Evolutionary conservation across 2,329 filamentous ascomycete species (phyloP).

Genomic region (Diaporthe sp.): DNA sequence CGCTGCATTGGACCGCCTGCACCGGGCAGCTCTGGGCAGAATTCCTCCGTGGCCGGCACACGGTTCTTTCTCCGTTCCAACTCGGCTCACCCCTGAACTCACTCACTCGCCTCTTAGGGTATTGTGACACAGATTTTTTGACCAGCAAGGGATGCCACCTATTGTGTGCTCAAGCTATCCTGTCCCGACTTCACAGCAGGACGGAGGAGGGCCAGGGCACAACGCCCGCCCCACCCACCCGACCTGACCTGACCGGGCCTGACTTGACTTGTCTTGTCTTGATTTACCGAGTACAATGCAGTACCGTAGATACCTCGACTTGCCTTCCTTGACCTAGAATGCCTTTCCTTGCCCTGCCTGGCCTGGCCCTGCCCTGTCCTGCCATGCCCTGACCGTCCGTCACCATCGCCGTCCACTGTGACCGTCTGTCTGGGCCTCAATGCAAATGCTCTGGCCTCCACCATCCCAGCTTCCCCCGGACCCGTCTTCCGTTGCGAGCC

Average conservation of each 20-base stretch:
- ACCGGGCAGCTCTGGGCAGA: constrained; percentile 6
- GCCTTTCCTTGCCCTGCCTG: neutral
- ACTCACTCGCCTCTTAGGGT: neutral
- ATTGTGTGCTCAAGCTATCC: constrained; percentile 24
- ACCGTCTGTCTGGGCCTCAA: constrained; percentile 24
- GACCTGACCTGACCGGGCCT: constrained; percentile 17
- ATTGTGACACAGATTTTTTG: constrained; percentile 27
- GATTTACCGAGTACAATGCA: constrained; percentile 8
- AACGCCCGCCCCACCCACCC: constrained; percentile 17
- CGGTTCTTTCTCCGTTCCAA: constrained; percentile 24
- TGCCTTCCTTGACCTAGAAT: constrained; percentile 7
- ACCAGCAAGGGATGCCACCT: constrained; percentile 13
- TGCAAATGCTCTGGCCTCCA: constrained; percentile 31
- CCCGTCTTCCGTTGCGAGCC: constrained; percentile 29
- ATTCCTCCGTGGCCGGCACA: constrained; percentile 27
- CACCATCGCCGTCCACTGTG: constrained; percentile 23
- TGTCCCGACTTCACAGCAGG: constrained; percentile 25
- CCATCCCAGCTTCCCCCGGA: constrained; percentile 26
- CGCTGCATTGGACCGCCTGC: constrained; percentile 7
- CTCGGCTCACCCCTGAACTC: constrained; percentile 27
- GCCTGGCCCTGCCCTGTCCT: neutral
- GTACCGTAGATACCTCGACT: constrained; percentile 4
- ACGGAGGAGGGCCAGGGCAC: constrained; percentile 25
- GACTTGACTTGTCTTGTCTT: constrained; percentile 14
- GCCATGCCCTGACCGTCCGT: constrained; percentile 13